These are phyloP conservation scores for Tylopilus sp. DNA, from an alignment of 768 basidiomycete species.

Conservation along the genomic window DNA sequence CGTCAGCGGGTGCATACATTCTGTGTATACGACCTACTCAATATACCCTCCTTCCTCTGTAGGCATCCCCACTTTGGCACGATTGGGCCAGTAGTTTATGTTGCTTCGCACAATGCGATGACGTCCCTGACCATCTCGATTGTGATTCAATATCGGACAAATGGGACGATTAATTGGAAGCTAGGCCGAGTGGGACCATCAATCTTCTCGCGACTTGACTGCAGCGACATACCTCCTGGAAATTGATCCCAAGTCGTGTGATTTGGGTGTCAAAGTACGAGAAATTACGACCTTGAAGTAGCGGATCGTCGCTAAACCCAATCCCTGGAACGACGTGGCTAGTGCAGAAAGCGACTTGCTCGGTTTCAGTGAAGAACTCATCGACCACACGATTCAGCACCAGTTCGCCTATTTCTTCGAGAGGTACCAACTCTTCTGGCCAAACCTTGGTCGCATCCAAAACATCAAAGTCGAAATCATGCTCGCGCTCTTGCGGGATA, in stretches of 20 bases:
- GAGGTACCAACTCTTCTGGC: conserved; percentile 77
- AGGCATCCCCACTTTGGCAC: conserved; percentile 47
- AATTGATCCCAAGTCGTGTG: conserved; percentile 77
- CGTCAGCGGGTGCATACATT: conserved; percentile 7
- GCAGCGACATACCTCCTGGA: conserved; percentile 49
- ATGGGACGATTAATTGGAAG: conserved; percentile 81
- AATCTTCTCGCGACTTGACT: not conserved
- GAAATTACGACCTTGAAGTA: conserved; percentile 84
- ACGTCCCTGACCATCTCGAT: conserved; percentile 59
- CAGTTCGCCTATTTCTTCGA: conserved; percentile 75
- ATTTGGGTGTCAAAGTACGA: conserved; percentile 87
- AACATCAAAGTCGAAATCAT: conserved; percentile 84
- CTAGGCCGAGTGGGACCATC: conserved; percentile 27
- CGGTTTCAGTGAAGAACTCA: conserved; percentile 83
- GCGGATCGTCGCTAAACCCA: conserved; percentile 71
- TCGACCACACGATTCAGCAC: conserved; percentile 59
- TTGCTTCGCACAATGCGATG: conserved; percentile 54
- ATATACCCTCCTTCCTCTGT: conserved; percentile 52
- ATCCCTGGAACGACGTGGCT: conserved; percentile 56
- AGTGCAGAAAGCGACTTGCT: conserved; percentile 90
- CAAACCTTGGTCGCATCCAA: conserved; percentile 86
- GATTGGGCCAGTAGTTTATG: conserved; percentile 85
- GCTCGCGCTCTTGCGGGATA: conserved; percentile 67
- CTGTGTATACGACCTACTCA: conserved; percentile 38
- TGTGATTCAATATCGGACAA: conserved; percentile 69